A percentile compares a stretch with the other conserved stretches of the same genome.
These are phyloP conservation scores for Suillus placidus DNA, from an alignment of 768 basidiomycete genomes.

Conservation along the genomic window DNA sequence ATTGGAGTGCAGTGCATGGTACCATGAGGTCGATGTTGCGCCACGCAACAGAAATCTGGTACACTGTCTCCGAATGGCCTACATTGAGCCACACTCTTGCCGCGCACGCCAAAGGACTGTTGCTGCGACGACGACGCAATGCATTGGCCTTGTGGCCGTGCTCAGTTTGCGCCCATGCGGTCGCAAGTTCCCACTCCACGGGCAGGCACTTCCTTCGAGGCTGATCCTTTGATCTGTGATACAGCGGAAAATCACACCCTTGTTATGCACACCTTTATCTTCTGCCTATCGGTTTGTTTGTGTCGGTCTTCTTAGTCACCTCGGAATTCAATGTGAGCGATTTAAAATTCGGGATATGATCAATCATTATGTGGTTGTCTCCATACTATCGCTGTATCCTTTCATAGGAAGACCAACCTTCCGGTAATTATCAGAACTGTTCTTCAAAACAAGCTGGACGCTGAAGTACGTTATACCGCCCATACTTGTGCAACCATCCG, in stretches of 20 bases:
- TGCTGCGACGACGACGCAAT: constrained; percentile 1
- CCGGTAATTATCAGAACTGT: constrained; percentile 6
- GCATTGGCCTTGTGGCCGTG: constrained; percentile 3
- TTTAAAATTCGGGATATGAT: background rate
- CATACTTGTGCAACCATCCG: background rate
- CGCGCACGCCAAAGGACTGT: background rate
- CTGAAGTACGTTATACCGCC: background rate
- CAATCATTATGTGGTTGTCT: background rate
- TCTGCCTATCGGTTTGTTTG: background rate
- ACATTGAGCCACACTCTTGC: background rate
- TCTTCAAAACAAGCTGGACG: background rate
- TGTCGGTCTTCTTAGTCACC: background rate
- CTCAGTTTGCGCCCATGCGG: constrained; percentile 4
- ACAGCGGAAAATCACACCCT: background rate
- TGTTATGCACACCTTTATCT: background rate
- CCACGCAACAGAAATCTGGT: constrained; percentile 1
- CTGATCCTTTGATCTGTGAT: constrained; percentile 2
- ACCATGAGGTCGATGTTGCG: background rate
- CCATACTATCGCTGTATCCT: background rate
- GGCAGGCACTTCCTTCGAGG: constrained; percentile 4
- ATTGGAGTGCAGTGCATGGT: background rate
- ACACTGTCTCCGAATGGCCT: background rate
- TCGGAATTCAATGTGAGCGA: constrained; percentile 4
- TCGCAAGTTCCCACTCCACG: constrained; percentile 5
- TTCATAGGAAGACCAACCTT: background rate